A percentile compares a stretch with the other conserved stretches of the same genome.
Conservation (phyloP, 2,329 filamentous ascomycete genomes). For the Aschersonia sp. region DNA sequence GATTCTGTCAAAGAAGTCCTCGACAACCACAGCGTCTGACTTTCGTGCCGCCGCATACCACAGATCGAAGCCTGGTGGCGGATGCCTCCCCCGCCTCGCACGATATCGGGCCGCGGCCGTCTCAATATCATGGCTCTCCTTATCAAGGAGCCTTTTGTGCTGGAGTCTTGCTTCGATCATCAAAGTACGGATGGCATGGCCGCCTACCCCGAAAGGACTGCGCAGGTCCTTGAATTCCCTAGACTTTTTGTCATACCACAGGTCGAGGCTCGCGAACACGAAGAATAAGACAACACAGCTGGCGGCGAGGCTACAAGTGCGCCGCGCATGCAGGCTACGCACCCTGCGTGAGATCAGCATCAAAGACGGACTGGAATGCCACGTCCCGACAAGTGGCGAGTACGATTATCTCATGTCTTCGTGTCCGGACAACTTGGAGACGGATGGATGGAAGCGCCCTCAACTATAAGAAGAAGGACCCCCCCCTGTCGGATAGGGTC, state of each 20-base stretch:
- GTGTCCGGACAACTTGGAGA: no score
- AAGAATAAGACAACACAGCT: not conserved
- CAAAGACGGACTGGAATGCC: not conserved
- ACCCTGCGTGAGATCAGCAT: not conserved
- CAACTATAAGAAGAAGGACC: no score
- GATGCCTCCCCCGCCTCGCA: slow-evolving; percentile 40
- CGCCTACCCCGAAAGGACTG: not conserved
- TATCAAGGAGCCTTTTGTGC: not conserved
- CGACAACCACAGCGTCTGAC: slow-evolving; percentile 39
- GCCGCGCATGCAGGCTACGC: not conserved
- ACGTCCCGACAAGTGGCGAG: no score
- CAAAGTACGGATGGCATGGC: not conserved
- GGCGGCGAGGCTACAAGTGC: not conserved
- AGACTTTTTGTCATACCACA: not conserved
- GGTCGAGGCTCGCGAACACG: not conserved
- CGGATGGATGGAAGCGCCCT: no score
- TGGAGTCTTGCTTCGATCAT: not conserved
- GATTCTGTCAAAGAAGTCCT: slow-evolving; percentile 51
- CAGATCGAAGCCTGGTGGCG: slow-evolving; percentile 45
- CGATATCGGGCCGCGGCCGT: slow-evolving; percentile 42
- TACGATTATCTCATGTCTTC: no score
- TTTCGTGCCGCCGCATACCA: slow-evolving; percentile 43
- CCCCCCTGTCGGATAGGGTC: no score
- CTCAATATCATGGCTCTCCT: slow-evolving; percentile 21
- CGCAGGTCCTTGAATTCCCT: not conserved